Percentiles rank a stretch among this genome's conserved stretches.
Evolutionary conservation across 768 basidiomycete species (phyloP).

Genomic region (Kwoniella bestiolae): DNA sequence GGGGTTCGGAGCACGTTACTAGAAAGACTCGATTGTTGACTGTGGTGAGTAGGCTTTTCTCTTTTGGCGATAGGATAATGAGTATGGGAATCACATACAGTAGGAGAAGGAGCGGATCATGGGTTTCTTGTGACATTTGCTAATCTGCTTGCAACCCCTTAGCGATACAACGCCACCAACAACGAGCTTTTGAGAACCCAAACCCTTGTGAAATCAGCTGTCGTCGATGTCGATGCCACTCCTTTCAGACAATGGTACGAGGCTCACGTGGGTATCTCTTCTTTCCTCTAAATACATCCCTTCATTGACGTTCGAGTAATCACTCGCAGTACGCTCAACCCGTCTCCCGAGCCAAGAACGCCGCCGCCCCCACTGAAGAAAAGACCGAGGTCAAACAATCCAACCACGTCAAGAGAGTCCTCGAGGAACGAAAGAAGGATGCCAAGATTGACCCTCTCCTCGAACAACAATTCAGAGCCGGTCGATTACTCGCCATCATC

Average conservation of each 20-base stretch:
- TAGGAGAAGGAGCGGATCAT: neutral
- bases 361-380: constrained; percentile 63
- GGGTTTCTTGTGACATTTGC: neutral
- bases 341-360: constrained; percentile 73
- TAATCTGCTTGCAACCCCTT: neutral
- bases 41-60: constrained; percentile 69
- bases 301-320: no score
- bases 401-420: constrained; percentile 81
- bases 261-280: constrained; percentile 75
- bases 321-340: constrained; percentile 92
- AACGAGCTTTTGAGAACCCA: constrained; percentile 99
- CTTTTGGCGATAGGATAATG: neutral
- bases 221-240: constrained; percentile 97
- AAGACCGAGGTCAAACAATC: constrained; percentile 76
- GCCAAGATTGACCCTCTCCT: constrained; percentile 90
- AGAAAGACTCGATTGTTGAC: constrained; percentile 94
- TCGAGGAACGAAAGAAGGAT: constrained; percentile 91
- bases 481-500: constrained; percentile 91
- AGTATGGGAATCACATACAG: neutral
- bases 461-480: constrained; percentile 87
- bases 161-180: constrained; percentile 99
- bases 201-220: constrained; percentile 94
- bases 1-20: constrained; percentile 93
- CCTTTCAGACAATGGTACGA: constrained; percentile 99
- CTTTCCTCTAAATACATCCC: no score